Evolutionary conservation across 1,139 yeast species (phyloP), one percentile per base, ranked within the genome.

Genomic region (Keqinozyma sinolaborantium): DNA sequence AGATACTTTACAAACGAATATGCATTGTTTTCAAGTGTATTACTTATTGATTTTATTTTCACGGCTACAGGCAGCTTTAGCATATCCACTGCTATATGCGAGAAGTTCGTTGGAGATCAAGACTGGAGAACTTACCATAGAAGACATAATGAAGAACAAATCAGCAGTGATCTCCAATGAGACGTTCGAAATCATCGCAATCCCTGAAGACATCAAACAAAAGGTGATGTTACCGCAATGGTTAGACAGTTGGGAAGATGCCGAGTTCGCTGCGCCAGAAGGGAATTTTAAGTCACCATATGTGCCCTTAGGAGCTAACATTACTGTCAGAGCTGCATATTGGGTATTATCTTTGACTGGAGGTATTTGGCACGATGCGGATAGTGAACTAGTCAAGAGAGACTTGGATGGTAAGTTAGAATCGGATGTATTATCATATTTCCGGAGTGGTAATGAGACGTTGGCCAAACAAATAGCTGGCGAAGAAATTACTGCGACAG

Each of bases 191-290:
- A 7, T 18, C 10, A 18, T 18, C 21, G 21, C 21, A 18, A 18
- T 18, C 21, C 21, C 21, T 18, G 21, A 18, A 18, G 21, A 18
- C 21, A 18, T 18, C 21, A 18, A 18, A 18, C 21, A 18, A 18
- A 18, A 7, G 21, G 21, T 18, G 10, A 18, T 18, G 21, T 18
- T 18, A 18, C 21, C 21, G 10, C 21, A 18, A 18, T 18, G 21
- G 21, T 18, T 18, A 10, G 21, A 18, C 21, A 18, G 21, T 10
- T 18, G 21, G 21, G 21, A 18, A 18, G 21, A 18, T 18, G 21
- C 21, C 7, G 21, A 18, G 21, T 18, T 18, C 10, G 21, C 21
- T 7, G 21, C 21, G 21, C 21, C 21, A 18, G 21, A 18, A 18
- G 21, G 21, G 9, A 18, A 7, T 18, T 18, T 18, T 10, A 18